Evolutionary conservation across 2,329 filamentous ascomycete genomes (phyloP).

Genomic region (Cryphonectria japonica): DNA sequence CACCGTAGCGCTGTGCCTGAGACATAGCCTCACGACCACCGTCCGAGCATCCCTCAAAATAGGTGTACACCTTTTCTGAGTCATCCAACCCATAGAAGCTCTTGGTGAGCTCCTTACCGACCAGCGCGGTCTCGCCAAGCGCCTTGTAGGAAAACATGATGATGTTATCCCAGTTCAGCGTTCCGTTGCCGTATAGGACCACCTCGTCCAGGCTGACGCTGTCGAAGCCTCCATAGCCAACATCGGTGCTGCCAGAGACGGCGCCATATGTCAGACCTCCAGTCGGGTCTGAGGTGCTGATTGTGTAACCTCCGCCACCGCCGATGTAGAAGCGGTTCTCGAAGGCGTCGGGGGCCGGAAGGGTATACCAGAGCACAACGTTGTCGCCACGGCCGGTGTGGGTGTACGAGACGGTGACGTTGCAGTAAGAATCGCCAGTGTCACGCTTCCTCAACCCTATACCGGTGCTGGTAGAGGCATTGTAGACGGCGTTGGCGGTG

Average conservation of each 20-base stretch:
- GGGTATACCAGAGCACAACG: conserved; percentile 41
- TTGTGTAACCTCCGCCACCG: conserved; percentile 49
- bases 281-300: conserved; percentile 39
- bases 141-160: conserved; percentile 57
- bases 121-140: conserved; percentile 53
- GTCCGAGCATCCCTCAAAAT: conserved; percentile 55
- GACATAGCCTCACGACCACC: conserved; percentile 55
- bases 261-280: conserved; percentile 48
- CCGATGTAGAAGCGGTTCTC: conserved; percentile 50
- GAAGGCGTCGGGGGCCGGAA: conserved; percentile 43
- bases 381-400: conserved; percentile 39
- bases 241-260: conserved; percentile 45
- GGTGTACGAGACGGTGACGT: conserved; percentile 42
- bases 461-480: conserved; percentile 35
- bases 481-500: conserved; percentile 44
- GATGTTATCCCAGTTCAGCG: conserved; percentile 53
- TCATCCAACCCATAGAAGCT: conserved; percentile 42
- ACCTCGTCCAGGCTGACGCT: conserved; percentile 42
- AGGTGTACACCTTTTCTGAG: conserved; percentile 47
- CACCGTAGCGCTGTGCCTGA: conserved; percentile 44
- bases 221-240: conserved; percentile 48
- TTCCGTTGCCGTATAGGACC: conserved; percentile 51
- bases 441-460: conserved; percentile 29
- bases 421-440: conserved; percentile 40
- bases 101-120: conserved; percentile 49